phyloP scores from a whole-genome alignment of 352 stramenopile genomes.

The Pythium rhizo-oryzae region DNA sequence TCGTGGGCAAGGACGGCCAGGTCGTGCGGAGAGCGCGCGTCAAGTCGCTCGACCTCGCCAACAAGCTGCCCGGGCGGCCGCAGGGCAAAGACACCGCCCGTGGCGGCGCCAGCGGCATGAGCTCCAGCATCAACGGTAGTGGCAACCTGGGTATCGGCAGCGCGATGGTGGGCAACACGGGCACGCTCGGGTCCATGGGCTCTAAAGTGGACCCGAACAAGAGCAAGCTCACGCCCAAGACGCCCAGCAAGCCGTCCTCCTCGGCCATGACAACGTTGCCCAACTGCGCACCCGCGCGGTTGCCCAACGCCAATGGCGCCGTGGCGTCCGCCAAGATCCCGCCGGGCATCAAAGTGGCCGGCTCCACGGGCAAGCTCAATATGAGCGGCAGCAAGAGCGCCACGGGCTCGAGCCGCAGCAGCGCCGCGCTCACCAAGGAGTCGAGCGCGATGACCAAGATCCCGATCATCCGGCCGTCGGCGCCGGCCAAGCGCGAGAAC shows the following conservation, averaged over 20 bases:
- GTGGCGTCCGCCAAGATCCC: slow-evolving; percentile 43
- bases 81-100: slow-evolving; percentile 58
- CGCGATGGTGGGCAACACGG: slow-evolving; percentile 19
- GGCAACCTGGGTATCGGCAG: background rate
- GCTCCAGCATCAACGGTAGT: slow-evolving; percentile 1
- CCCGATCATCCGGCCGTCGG: slow-evolving; percentile 68
- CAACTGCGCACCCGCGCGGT: slow-evolving; percentile 55
- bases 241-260: slow-evolving; percentile 46
- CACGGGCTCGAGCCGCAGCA: slow-evolving; percentile 37
- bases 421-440: slow-evolving; percentile 51
- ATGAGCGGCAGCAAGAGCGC: slow-evolving; percentile 41
- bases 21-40: slow-evolving; percentile 79
- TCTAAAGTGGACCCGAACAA: slow-evolving; percentile 44
- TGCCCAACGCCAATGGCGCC: slow-evolving; percentile 26
- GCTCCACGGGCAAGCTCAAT: slow-evolving; percentile 53
- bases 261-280: slow-evolving; percentile 62
- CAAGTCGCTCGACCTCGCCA: slow-evolving; percentile 82
- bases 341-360: slow-evolving; percentile 51
- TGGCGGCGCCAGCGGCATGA: background rate
- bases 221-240: slow-evolving; percentile 47
- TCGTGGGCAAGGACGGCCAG: slow-evolving; percentile 83
- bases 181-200: slow-evolving; percentile 32
- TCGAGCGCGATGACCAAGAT: slow-evolving; percentile 62
- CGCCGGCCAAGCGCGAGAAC: slow-evolving; percentile 66
- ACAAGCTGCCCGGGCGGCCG: slow-evolving; percentile 51